Percentiles rank a stretch among this genome's conserved stretches.
Conservation (phyloP, 1,284 basidiomycete species). For the Ustilago tritici region DNA sequence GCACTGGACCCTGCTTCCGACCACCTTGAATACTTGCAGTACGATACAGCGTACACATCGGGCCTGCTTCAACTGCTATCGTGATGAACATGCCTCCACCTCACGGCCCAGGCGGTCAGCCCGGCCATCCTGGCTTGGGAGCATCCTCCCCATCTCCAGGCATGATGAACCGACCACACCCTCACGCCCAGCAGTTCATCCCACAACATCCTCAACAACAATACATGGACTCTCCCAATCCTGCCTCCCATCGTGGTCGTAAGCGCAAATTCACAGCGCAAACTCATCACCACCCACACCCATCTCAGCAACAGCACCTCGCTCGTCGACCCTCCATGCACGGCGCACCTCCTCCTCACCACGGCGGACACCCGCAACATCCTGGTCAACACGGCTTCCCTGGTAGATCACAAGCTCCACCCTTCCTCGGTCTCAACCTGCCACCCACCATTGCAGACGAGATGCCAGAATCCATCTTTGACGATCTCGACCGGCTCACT, state of each 20-base stretch:
- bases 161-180: constrained; percentile 40
- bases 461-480: constrained; percentile 51
- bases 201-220: constrained; percentile 37
- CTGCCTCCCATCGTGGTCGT: constrained; percentile 36
- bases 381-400: constrained; percentile 8
- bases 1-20: neutral
- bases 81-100: constrained; percentile 52
- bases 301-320: constrained; percentile 21
- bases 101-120: constrained; percentile 35
- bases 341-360: constrained; percentile 22
- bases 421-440: constrained; percentile 45
- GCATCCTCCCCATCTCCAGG: constrained; percentile 39
- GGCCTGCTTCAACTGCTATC: no score
- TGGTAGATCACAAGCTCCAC: constrained; percentile 21
- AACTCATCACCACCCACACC: constrained; percentile 20
- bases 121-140: constrained; percentile 33
- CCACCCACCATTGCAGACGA: constrained; percentile 50
- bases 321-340: constrained; percentile 38
- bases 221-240: constrained; percentile 41
- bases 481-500: constrained; percentile 63
- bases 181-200: constrained; percentile 36
- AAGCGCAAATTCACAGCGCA: constrained; percentile 49
- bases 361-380: constrained; percentile 16
- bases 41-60: no score
- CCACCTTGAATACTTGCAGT: neutral